Evolutionary conservation across 805 yeast genomes (phyloP).

Genomic region (Teunomyces stri): DNA sequence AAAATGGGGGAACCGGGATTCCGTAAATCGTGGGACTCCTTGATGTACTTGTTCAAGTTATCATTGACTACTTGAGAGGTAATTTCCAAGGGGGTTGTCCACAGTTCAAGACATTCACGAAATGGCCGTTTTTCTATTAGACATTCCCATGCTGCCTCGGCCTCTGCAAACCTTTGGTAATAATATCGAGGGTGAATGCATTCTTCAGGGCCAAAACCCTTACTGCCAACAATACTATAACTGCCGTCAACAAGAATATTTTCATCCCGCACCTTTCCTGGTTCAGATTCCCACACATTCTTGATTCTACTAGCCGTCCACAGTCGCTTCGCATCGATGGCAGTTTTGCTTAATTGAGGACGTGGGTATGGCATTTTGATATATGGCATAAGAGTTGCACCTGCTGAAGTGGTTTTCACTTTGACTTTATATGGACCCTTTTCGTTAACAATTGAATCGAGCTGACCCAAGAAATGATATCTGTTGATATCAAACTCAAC

Average conservation of each 20-base stretch:
- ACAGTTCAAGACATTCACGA: not conserved
- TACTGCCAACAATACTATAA: constrained; percentile 24
- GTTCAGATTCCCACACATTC: constrained; percentile 26
- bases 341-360: constrained; percentile 22
- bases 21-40: constrained; percentile 5
- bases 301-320: constrained; percentile 19
- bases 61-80: constrained; percentile 4
- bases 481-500: constrained; percentile 34
- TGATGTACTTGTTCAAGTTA: constrained; percentile 5
- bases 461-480: constrained; percentile 18
- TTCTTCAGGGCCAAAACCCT: constrained; percentile 27
- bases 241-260: constrained; percentile 25
- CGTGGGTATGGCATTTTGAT: constrained; percentile 23
- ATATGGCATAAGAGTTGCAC: constrained; percentile 28
- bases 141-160: constrained; percentile 39
- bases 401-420: constrained; percentile 29
- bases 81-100: constrained; percentile 12
- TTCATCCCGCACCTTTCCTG: constrained; percentile 12
- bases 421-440: constrained; percentile 39
- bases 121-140: constrained; percentile 12
- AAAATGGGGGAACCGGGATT: constrained; percentile 3
- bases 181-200: constrained; percentile 27
- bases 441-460: constrained; percentile 21
- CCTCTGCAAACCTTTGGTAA: constrained; percentile 23
- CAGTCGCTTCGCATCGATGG: constrained; percentile 33